A percentile compares a stretch with the other conserved stretches of the same genome.
Evolutionary conservation across 1,284 basidiomycete genomes (phyloP).

Genomic region (Cryptococcus sp.): DNA sequence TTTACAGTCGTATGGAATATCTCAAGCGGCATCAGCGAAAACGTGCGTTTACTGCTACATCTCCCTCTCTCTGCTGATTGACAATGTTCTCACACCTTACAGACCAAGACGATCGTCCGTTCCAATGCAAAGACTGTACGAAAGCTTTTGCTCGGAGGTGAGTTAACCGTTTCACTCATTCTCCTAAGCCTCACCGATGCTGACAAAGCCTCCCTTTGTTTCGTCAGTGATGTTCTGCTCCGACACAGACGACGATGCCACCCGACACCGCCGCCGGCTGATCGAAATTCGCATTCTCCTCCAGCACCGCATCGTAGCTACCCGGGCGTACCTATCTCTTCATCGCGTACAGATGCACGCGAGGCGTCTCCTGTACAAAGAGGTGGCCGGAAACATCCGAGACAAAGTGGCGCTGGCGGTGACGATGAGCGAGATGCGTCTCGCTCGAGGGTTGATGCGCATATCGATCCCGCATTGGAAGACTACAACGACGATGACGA

Average conservation of each 20-base stretch:
- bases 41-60: slow-evolving; percentile 36
- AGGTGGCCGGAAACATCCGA: slow-evolving; percentile 33
- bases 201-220: background rate
- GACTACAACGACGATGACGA: slow-evolving; percentile 37
- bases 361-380: slow-evolving; percentile 33
- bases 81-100: background rate
- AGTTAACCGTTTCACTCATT: slow-evolving; percentile 8
- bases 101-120: slow-evolving; percentile 54
- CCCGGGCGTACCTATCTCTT: slow-evolving; percentile 45
- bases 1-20: slow-evolving; percentile 53
- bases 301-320: slow-evolving; percentile 36
- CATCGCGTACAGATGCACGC: slow-evolving; percentile 42
- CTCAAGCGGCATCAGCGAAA: slow-evolving; percentile 53
- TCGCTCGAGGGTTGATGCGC: slow-evolving; percentile 14
- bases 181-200: background rate
- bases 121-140: slow-evolving; percentile 51
- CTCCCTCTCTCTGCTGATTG: background rate
- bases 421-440: slow-evolving; percentile 12
- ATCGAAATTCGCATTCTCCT: slow-evolving; percentile 43
- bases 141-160: slow-evolving; percentile 54
- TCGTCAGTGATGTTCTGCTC: slow-evolving; percentile 50
- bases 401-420: slow-evolving; percentile 12
- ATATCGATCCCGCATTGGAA: slow-evolving; percentile 14
- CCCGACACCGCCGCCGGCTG: slow-evolving; percentile 47
- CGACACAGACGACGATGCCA: slow-evolving; percentile 54